Conservation (phyloP, 495 filamentous ascomycete genomes). For the Tirmania nivea region DNA sequence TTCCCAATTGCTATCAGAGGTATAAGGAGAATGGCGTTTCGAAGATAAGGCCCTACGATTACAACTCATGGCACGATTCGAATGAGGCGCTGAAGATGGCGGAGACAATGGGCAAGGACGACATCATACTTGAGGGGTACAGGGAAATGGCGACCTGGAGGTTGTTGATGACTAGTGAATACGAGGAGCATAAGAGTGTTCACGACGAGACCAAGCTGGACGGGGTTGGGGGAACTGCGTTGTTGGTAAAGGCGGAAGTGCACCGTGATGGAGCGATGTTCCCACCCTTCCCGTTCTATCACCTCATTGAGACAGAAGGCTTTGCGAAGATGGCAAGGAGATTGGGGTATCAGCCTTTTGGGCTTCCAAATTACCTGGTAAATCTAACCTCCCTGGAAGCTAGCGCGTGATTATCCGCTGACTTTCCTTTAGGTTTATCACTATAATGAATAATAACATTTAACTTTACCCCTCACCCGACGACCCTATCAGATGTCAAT, state of each 20-base stretch:
- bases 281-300: constrained; percentile 85
- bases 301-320: constrained; percentile 91
- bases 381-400: constrained; percentile 15
- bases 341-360: constrained; percentile 62
- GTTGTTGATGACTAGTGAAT: constrained; percentile 74
- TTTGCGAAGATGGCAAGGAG: constrained; percentile 93
- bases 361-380: constrained; percentile 92
- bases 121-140: constrained; percentile 88
- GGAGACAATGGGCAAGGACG: constrained; percentile 47
- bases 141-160: constrained; percentile 79
- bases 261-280: constrained; percentile 98
- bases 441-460: constrained; percentile 17
- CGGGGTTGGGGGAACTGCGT: constrained; percentile 81
- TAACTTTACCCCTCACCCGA: too few species aligned
- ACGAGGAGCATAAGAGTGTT: constrained; percentile 33
- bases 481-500: too few species aligned
- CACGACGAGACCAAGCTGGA: constrained; percentile 50
- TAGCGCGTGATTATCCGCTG: background rate
- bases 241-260: constrained; percentile 92
- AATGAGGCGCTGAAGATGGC: constrained; percentile 51
- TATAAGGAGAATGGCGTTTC: constrained; percentile 53
- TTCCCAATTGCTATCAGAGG: constrained; percentile 87
- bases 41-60: constrained; percentile 69
- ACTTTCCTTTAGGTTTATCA: constrained; percentile 14
- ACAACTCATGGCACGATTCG: constrained; percentile 90